phyloP scores from a whole-genome alignment of 2,329 filamentous ascomycete genomes.

The Fusarium sp. region DNA sequence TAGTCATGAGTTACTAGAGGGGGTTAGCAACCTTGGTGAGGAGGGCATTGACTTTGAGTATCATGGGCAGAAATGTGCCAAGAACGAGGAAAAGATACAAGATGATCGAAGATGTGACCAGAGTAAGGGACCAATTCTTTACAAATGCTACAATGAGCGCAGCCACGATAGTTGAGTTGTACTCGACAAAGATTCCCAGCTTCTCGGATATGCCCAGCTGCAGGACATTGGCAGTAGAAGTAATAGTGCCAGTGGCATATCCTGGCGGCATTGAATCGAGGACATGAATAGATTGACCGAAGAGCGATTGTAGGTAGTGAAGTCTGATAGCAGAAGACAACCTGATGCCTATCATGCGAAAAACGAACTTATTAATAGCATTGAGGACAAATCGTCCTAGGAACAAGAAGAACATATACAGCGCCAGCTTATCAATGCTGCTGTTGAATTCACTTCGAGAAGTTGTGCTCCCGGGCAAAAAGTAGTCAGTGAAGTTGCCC shows the following conservation, averaged over 20 bases:
- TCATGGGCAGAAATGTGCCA: constrained; percentile 63
- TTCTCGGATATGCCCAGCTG: constrained; percentile 74
- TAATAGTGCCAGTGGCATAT: constrained; percentile 71
- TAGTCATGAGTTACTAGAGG: too few relatives aligned
- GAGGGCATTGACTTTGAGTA: constrained; percentile 62
- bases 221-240: constrained; percentile 70
- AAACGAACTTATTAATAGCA: constrained; percentile 71
- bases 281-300: constrained; percentile 73
- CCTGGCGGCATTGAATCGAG: constrained; percentile 74
- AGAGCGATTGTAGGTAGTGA: constrained; percentile 71
- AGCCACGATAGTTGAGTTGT: constrained; percentile 61
- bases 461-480: constrained; percentile 46
- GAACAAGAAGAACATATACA: constrained; percentile 79
- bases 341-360: constrained; percentile 70
- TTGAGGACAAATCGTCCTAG: constrained; percentile 71
- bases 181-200: constrained; percentile 69
- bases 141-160: constrained; percentile 66
- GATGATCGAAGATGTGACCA: constrained; percentile 67
- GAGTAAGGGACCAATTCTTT: constrained; percentile 68
- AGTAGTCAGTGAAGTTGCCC: constrained; percentile 60
- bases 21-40: constrained; percentile 52
- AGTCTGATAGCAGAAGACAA: constrained; percentile 71
- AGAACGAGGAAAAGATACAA: constrained; percentile 65
- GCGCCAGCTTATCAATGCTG: constrained; percentile 58
- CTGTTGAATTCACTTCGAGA: constrained; percentile 54